Percentiles rank a stretch among this genome's conserved stretches.
These are phyloP conservation scores for Fusarium transvaalense DNA, from an alignment of 2,329 filamentous ascomycete genomes.

Conservation along the genomic window DNA sequence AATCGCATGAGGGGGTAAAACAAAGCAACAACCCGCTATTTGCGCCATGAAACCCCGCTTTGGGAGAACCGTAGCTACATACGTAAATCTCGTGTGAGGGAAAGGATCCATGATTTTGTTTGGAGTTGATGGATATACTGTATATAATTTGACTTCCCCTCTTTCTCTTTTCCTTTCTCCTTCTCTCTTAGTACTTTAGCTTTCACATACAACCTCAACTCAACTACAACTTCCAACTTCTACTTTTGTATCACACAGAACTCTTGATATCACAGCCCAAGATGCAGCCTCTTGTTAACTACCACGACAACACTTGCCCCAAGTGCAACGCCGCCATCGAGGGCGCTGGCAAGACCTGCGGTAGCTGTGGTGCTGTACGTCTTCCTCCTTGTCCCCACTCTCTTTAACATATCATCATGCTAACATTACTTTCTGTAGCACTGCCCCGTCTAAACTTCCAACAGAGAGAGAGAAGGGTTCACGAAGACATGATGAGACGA, in stretches of 20 bases:
- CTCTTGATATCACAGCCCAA: slow-evolving; percentile 10
- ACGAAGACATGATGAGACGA: slow-evolving; percentile 30
- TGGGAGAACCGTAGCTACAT: slow-evolving; percentile 17
- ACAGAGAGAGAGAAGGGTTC: slow-evolving; percentile 1
- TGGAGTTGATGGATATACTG: slow-evolving; percentile 20
- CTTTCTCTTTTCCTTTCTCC: not conserved
- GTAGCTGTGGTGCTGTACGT: slow-evolving; percentile 69
- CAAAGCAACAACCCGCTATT: slow-evolving; percentile 41
- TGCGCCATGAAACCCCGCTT: slow-evolving; percentile 38
- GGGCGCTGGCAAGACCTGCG: slow-evolving; percentile 65
- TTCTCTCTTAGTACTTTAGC: not conserved
- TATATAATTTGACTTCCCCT: slow-evolving; percentile 3
- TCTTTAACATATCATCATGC: not conserved
- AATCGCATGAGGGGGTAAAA: slow-evolving; percentile 42
- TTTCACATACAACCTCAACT: not conserved
- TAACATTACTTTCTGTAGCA: slow-evolving; percentile 35
- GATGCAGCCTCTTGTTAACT: slow-evolving; percentile 55
- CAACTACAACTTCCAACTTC: not conserved
- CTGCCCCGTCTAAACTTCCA: slow-evolving; percentile 46
- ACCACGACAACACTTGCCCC: slow-evolving; percentile 62
- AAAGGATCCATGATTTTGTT: slow-evolving; percentile 15
- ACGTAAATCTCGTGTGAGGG: slow-evolving; percentile 36
- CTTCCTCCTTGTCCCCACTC: not conserved
- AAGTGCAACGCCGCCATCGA: slow-evolving; percentile 65
- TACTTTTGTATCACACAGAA: not conserved